Evolutionary conservation across 208 protist genomes (phyloP).

Genomic region (Crithidia expoeki): DNA sequence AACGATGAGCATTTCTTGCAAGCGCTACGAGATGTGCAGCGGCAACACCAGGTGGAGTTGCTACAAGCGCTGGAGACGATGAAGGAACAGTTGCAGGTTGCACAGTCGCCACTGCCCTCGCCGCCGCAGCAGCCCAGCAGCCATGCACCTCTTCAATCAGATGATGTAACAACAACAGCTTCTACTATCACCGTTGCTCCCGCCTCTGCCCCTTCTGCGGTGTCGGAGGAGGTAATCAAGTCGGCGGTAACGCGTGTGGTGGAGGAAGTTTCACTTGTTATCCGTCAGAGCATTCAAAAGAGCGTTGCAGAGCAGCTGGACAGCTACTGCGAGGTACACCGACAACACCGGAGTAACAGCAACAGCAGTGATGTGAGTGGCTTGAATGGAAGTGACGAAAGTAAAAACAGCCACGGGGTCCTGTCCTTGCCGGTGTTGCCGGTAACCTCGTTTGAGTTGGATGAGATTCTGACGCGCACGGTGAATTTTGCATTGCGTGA

Average conservation of each 20-base stretch:
- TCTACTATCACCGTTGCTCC: not conserved
- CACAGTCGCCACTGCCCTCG: not conserved
- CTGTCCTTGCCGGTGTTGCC: slow-evolving; percentile 30
- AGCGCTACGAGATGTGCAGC: slow-evolving; percentile 13
- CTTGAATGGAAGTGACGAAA: not conserved
- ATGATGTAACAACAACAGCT: no score
- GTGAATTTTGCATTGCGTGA: slow-evolving; percentile 18
- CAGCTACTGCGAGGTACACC: slow-evolving; percentile 37
- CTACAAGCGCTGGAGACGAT: slow-evolving; percentile 3
- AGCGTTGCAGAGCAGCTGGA: slow-evolving; percentile 29
- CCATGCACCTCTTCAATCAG: no score
- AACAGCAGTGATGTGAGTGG: not conserved
- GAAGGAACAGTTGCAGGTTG: slow-evolving; percentile 6
- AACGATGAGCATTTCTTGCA: slow-evolving; percentile 22
- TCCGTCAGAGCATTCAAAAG: slow-evolving; percentile 15
- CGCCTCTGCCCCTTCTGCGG: not conserved
- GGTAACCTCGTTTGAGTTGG: slow-evolving; percentile 36
- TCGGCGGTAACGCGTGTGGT: not conserved
- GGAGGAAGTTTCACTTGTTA: not conserved
- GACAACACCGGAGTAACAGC: not conserved
- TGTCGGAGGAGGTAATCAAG: slow-evolving; percentile 10
- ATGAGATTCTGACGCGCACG: slow-evolving; percentile 34
- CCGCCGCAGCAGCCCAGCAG: not conserved
- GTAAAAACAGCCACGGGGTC: not conserved
- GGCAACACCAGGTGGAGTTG: slow-evolving; percentile 17